Evolutionary conservation across 202 grass and related monocot genomes (phyloP).

Genomic region (Setaria viridis): DNA sequence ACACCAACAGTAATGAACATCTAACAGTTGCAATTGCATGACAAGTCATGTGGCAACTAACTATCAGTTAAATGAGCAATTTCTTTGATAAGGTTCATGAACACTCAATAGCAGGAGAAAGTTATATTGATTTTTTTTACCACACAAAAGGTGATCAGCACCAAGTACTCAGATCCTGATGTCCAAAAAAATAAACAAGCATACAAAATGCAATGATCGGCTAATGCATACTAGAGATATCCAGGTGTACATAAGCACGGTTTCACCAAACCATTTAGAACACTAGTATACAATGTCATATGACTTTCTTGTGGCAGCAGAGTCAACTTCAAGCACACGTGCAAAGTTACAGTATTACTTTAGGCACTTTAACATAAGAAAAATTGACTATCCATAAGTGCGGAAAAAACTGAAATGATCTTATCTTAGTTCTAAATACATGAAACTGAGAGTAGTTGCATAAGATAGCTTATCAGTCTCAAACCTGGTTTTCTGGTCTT

Average conservation of each 20-base stretch:
- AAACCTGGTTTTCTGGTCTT: slow-evolving; percentile 82
- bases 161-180: not conserved
- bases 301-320: not conserved
- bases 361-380: no score
- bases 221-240: not conserved
- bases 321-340: slow-evolving; percentile 14
- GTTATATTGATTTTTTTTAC: not conserved
- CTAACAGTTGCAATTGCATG: not conserved
- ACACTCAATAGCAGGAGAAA: not conserved
- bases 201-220: not conserved
- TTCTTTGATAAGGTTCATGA: not conserved
- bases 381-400: not conserved
- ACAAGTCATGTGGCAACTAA: not conserved
- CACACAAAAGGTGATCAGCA: slow-evolving; percentile 1
- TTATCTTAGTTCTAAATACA: not conserved
- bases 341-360: not conserved
- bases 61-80: slow-evolving; percentile 11
- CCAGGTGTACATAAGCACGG: no score
- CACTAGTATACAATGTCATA: not conserved
- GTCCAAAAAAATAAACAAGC: slow-evolving; percentile 29
- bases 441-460: not conserved
- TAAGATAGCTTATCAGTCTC: not conserved
- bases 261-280: no score
- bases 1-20: not conserved
- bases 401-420: not conserved